Base-by-base conservation (phyloP, 805 yeast species). In the Kodamaea restingae region DNA sequence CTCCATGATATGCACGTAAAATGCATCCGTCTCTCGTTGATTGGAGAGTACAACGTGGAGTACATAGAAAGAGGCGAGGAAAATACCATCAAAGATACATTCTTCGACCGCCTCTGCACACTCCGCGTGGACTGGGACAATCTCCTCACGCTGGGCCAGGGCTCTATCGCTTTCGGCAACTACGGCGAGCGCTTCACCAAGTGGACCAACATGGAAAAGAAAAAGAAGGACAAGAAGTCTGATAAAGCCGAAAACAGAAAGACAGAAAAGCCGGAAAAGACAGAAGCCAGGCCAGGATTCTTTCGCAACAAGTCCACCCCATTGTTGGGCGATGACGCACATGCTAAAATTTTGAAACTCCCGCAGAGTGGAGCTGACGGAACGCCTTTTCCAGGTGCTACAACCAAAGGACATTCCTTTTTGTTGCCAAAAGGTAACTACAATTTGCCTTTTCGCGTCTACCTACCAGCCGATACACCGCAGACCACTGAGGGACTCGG, bases 401-500 rank as follows among this genome's bases (percentile, higher is more conserved):
- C 20, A 18, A 11, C 26, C 10, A 39, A 59, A 3, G 44, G 50
- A 6, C 46, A 48, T 35, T 63, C 70, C 11, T 76, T 62, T 46
- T 54, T 63, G 10, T 54, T 76, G 20, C 78, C 78, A 2, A 58
- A 67, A 40, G 81, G 80, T 1, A 76, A 76, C 50, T 75, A 75
- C 47, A 65, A 69, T 31, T 53, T 76, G 36, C 80, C 80, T 0
- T 76, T 76, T 46, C 52, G 45, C 24, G 55, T 67, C 7, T 55
- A 52, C 9, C 52, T 76, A 18, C 80, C 81, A 0, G 64, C 76
- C 1, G 65, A 67, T 39, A 46, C 69, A 0, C 65, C 74, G 8
- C 81, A 74, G 46, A 68, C 80, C 0, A 65, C 75, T 1, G 80
- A 75, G 52, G 78, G 79, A 3, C 55, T 75, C 34, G 51, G 56